These are phyloP conservation scores for Aspergillus sp. DNA, from an alignment of 2,329 filamentous ascomycete genomes.

Conservation along the genomic window DNA sequence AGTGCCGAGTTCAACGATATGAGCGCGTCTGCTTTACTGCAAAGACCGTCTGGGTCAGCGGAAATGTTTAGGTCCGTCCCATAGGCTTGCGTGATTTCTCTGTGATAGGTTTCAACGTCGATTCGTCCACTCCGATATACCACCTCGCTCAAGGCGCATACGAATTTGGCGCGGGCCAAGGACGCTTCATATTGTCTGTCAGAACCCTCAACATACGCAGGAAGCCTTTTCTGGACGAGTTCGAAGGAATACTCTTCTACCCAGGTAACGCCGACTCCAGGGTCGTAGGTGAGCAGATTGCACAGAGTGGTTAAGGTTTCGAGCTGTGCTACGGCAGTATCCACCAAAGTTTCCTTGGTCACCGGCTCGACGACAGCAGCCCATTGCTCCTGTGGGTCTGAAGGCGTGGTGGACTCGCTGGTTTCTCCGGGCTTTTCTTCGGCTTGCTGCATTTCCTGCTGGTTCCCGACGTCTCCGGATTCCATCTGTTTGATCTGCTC, in stretches of 20 bases:
- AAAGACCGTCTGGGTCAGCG: slow-evolving; percentile 45
- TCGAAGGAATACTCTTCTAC: slow-evolving; percentile 53
- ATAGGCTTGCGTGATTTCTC: slow-evolving; percentile 39
- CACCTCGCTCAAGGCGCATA: slow-evolving; percentile 52
- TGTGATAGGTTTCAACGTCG: slow-evolving; percentile 50
- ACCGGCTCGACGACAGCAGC: slow-evolving; percentile 63
- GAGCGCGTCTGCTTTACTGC: slow-evolving; percentile 54
- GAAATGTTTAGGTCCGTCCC: slow-evolving; percentile 35
- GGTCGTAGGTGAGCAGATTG: slow-evolving; percentile 42
- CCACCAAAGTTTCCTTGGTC: slow-evolving; percentile 60
- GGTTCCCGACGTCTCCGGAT: slow-evolving; percentile 14
- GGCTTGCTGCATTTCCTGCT: slow-evolving; percentile 5
- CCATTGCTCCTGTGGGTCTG: slow-evolving; percentile 52
- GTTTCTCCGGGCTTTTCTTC: slow-evolving; percentile 11
- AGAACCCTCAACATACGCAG: slow-evolving; percentile 45
- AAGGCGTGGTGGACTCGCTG: background rate
- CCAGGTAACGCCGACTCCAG: slow-evolving; percentile 46
- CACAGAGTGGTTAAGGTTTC: slow-evolving; percentile 50
- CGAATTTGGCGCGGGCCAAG: slow-evolving; percentile 54
- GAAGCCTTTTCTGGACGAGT: slow-evolving; percentile 51
- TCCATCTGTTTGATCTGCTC: slow-evolving; percentile 38
- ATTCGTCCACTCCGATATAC: slow-evolving; percentile 50
- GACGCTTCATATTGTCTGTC: slow-evolving; percentile 47
- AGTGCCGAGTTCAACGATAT: slow-evolving; percentile 50
- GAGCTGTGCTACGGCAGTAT: slow-evolving; percentile 63